Conservation (phyloP, 2,329 filamentous ascomycete genomes). For the Colletotrichum sp. region DNA sequence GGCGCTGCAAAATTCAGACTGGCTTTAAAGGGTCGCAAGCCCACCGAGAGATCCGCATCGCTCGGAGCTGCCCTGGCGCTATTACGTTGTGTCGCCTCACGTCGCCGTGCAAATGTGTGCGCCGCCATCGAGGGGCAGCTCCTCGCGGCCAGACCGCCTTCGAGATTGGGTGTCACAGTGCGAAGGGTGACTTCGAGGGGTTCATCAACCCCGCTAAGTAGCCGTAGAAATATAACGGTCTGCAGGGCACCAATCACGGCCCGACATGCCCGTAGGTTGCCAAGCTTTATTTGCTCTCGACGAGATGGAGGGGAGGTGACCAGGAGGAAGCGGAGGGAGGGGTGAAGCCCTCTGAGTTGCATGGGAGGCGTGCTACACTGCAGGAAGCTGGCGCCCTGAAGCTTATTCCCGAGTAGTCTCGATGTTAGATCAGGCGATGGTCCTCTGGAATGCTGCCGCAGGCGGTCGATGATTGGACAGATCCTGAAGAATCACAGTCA, state of each 20-base stretch:
- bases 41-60: conserved; percentile 9
- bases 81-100: conserved; percentile 7
- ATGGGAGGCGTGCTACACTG: conserved; percentile 2
- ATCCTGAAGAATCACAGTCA: not conserved
- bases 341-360: not conserved
- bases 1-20: not conserved
- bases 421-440: not conserved
- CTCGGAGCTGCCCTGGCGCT: conserved; percentile 3
- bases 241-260: conserved; percentile 16
- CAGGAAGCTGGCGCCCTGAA: conserved; percentile 13
- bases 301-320: not conserved
- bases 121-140: not conserved
- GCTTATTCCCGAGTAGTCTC: conserved; percentile 3
- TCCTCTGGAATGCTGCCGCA: not conserved
- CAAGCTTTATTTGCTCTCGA: not conserved
- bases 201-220: conserved; percentile 9
- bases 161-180: conserved; percentile 4
- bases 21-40: not conserved
- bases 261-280: not conserved
- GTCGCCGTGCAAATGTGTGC: not conserved
- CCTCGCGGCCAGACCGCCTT: not conserved
- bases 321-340: not conserved
- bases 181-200: not conserved
- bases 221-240: conserved; percentile 18
- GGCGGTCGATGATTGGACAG: not conserved